Conservation (phyloP, 345 rosid species). For the Streptanthus diversifolius region DNA sequence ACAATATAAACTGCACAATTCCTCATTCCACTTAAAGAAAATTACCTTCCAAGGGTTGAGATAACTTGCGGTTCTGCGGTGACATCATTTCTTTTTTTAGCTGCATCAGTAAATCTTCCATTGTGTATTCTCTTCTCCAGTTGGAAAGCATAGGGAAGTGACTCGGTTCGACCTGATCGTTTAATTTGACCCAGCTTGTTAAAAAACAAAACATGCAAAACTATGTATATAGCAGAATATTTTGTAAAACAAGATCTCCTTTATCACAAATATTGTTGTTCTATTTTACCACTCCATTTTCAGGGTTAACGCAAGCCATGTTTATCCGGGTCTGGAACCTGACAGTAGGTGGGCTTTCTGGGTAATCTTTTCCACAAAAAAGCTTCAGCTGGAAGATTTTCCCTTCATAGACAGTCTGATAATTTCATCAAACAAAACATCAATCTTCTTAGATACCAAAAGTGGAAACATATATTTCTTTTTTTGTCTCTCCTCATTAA, state of each 20-base stretch:
- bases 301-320: conserved; percentile 84
- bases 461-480: not conserved
- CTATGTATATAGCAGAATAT: not conserved
- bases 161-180: conserved; percentile 58
- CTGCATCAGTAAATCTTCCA: conserved; percentile 67
- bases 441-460: not conserved
- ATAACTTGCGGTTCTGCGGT: conserved; percentile 63
- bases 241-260: not conserved
- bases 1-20: not conserved
- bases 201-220: not conserved
- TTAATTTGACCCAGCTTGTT: not conserved
- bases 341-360: conserved; percentile 83
- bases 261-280: not conserved
- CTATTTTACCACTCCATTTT: conserved; percentile 73
- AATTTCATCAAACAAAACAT: not conserved
- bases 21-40: not conserved
- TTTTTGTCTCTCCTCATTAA: not conserved
- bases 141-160: conserved; percentile 60
- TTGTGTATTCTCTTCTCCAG: conserved; percentile 66
- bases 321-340: conserved; percentile 84
- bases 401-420: conserved; percentile 84
- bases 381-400: conserved; percentile 89
- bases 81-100: conserved; percentile 74
- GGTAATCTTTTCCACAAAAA: conserved; percentile 89
- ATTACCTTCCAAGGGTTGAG: conserved; percentile 64